phyloP scores from a whole-genome alignment of 768 basidiomycete genomes.

The Cyclocybe cylindracea region DNA sequence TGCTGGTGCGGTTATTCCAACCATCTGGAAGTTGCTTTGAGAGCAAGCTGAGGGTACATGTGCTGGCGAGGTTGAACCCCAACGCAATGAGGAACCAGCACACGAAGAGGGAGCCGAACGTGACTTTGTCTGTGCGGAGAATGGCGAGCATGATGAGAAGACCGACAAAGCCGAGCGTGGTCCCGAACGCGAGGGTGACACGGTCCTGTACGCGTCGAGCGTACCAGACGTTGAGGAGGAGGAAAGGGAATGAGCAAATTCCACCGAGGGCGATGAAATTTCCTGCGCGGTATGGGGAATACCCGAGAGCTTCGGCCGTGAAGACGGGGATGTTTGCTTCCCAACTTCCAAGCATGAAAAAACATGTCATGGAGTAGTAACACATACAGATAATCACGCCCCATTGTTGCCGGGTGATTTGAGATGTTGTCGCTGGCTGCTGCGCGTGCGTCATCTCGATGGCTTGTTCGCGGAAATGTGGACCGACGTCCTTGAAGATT shows the following conservation, averaged over 20 bases:
- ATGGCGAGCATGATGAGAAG: conserved; percentile 53
- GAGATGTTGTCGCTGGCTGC: conserved; percentile 1
- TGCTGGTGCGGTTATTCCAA: conserved; percentile 59
- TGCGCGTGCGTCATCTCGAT: conserved; percentile 42
- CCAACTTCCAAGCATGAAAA: conserved; percentile 71
- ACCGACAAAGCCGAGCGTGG: conserved; percentile 49
- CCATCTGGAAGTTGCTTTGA: conserved; percentile 67
- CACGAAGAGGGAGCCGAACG: conserved; percentile 47
- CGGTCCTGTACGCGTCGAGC: conserved; percentile 64
- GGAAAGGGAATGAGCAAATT: conserved; percentile 62
- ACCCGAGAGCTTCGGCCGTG: conserved; percentile 47
- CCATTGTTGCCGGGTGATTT: conserved; percentile 31
- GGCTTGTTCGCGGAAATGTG: conserved; percentile 13
- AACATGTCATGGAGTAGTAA: conserved; percentile 70
- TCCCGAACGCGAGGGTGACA: conserved; percentile 53
- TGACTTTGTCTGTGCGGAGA: conserved; percentile 38
- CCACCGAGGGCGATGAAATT: conserved; percentile 75
- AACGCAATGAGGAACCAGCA: conserved; percentile 65
- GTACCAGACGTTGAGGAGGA: conserved; percentile 58
- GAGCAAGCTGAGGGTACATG: conserved; percentile 64
- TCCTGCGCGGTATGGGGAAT: conserved; percentile 63
- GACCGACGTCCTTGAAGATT: conserved; percentile 43
- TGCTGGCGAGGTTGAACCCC: conserved; percentile 75
- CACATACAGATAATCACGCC: conserved; percentile 64
- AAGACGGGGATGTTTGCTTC: conserved; percentile 70